These are phyloP conservation scores for Orbilia oligospora DNA, from an alignment of 2,329 filamentous ascomycete species.

Conservation along the genomic window DNA sequence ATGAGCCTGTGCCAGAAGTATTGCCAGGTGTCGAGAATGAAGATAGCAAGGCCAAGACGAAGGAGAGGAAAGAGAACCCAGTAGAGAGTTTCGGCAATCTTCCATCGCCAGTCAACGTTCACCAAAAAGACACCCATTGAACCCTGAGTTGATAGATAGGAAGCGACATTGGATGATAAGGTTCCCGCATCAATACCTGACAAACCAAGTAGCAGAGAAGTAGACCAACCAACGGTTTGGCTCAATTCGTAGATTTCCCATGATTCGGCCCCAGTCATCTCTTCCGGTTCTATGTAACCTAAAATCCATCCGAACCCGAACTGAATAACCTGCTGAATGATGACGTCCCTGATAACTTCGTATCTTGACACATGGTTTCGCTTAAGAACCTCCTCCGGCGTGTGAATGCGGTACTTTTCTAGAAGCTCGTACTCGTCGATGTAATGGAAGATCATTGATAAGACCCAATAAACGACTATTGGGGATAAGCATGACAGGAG, in stretches of 20 bases:
- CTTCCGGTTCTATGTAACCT: slow-evolving; percentile 79
- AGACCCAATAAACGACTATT: slow-evolving; percentile 86
- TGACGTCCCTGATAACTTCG: slow-evolving; percentile 89
- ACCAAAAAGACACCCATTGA: slow-evolving; percentile 73
- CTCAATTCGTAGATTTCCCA: slow-evolving; percentile 76
- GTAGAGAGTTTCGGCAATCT: slow-evolving; percentile 82
- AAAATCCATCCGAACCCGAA: slow-evolving; percentile 78
- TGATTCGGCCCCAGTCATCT: slow-evolving; percentile 81
- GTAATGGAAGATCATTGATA: slow-evolving; percentile 88
- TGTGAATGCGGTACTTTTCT: slow-evolving; percentile 92
- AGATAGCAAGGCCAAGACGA: slow-evolving; percentile 82
- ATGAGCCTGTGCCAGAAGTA: slow-evolving; percentile 97
- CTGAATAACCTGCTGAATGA: slow-evolving; percentile 93
- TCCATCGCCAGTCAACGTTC: slow-evolving; percentile 63
- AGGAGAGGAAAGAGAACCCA: slow-evolving; percentile 80
- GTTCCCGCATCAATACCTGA: slow-evolving; percentile 81
- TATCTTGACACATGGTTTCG: slow-evolving; percentile 87
- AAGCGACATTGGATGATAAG: slow-evolving; percentile 60
- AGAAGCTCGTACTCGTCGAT: slow-evolving; percentile 89
- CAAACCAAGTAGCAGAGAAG: slow-evolving; percentile 75
- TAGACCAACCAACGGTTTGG: slow-evolving; percentile 56
- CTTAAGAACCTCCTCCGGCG: slow-evolving; percentile 88
- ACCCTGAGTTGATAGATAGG: slow-evolving; percentile 73
- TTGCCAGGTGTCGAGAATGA: slow-evolving; percentile 94
- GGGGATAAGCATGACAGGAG: slow-evolving; percentile 82